Percentiles rank a stretch among this genome's conserved stretches.
These are phyloP conservation scores for Laetiporus sulphureus DNA, from an alignment of 1,284 basidiomycete genomes.

Conservation along the genomic window DNA sequence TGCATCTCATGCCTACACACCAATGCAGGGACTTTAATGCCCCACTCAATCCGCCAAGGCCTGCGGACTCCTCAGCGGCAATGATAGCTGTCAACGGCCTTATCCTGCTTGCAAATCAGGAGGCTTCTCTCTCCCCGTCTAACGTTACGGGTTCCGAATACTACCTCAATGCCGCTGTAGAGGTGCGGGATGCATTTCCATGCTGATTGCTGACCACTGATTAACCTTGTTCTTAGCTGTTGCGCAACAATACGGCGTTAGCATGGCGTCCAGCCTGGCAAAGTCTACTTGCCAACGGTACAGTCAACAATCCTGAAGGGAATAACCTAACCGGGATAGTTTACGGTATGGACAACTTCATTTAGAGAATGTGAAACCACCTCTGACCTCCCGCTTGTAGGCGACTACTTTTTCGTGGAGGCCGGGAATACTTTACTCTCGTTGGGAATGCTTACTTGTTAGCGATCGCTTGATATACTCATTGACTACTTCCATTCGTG, in stretches of 20 bases:
- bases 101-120: conserved; percentile 49
- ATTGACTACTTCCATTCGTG: too few species aligned
- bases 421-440: conserved; percentile 27
- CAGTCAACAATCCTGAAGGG: conserved; percentile 47
- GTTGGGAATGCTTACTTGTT: too few species aligned
- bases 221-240: conserved; percentile 30
- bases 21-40: conserved; percentile 61
- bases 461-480: too few species aligned
- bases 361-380: neutral
- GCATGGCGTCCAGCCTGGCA: conserved; percentile 56
- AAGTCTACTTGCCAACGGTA: conserved; percentile 60
- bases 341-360: conserved; percentile 38
- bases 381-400: conserved; percentile 14
- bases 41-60: conserved; percentile 42
- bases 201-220: neutral
- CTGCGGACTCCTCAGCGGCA: conserved; percentile 63
- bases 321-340: conserved; percentile 59
- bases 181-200: conserved; percentile 23
- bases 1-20: conserved; percentile 8
- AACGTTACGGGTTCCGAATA: conserved; percentile 30
- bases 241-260: conserved; percentile 42
- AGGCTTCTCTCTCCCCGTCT: conserved; percentile 27
- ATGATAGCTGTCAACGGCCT: conserved; percentile 53
- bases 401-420: conserved; percentile 36
- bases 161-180: conserved; percentile 44